Base-by-base conservation (phyloP, 805 yeast genomes). In the Wickerhamomyces tratensis region DNA sequence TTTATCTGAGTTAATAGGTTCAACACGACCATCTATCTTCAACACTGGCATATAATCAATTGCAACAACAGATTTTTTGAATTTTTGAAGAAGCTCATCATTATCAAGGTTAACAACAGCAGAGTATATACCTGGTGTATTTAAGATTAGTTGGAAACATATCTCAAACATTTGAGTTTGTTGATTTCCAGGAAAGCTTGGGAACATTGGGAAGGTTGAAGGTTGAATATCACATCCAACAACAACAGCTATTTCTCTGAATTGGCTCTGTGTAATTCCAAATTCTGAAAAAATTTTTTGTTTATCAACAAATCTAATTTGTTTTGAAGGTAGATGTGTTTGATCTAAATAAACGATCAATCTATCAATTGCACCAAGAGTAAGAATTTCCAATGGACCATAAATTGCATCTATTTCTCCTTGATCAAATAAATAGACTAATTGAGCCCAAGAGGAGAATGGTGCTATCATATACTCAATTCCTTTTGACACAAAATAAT, bases 151-250 rank as follows among this genome's bases (percentile, higher is more conserved):
- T 12, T 64, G 67, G n/a, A 66, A 39, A 5, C 65, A 70, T 36
- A 60, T 48, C 36, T 62, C 65, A 36, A 65, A 59, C n/a, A 59
- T 37, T 41, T 58, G 58, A 10, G 48, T 10, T 7, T 48, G 7
- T n/a, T n/a, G 41, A 33, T 26, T 41, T n/a, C 43, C 43, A 27
- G 64, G 63, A 41, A 54, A 56, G 14, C 54, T 54, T 35, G 65
- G 66, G 39, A 69, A 57, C 13, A 71, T 63, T 8, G 77, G 72
- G 50, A 88, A 71, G 1, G 82, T 73, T 31, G 59, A 61, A 13
- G 86, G 86, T 54, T 86, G 94, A 42, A 82, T 65, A 35, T 74
- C 78, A 57, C 86, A 83, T 5, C 97, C 96, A 15, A 82, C 80
- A 53, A 85, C 77, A 58, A 86, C 70, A 35, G 89, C 71, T 38